Conservation (phyloP, 2,329 filamentous ascomycete species). For the Ophiostoma pallidulum region DNA sequence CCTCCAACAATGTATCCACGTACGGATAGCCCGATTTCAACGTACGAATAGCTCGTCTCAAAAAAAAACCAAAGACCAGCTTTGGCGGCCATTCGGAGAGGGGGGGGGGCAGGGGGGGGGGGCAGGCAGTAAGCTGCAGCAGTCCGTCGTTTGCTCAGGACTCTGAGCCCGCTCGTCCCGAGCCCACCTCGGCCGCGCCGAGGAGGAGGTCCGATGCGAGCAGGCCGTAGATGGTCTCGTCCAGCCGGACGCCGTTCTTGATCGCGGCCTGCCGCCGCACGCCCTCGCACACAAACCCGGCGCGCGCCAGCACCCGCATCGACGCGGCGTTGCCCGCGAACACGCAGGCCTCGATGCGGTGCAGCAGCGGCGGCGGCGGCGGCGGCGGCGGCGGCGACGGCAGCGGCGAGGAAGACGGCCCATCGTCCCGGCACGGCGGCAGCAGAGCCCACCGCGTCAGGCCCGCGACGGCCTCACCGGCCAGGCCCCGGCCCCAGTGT, state of each 20-base stretch:
- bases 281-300: slow-evolving; percentile 37
- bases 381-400: slow-evolving; percentile 32
- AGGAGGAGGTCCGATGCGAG: slow-evolving; percentile 11
- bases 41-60: too few relatives aligned
- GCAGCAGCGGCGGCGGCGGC: slow-evolving; percentile 20
- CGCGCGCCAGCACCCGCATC: slow-evolving; percentile 31
- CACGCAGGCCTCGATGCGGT: slow-evolving; percentile 32
- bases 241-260: slow-evolving; percentile 33
- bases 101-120: too few relatives aligned
- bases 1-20: too few relatives aligned
- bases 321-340: slow-evolving; percentile 34
- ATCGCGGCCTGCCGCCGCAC: slow-evolving; percentile 29
- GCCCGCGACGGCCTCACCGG: slow-evolving; percentile 29
- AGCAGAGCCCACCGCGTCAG: slow-evolving; percentile 36
- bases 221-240: slow-evolving; percentile 30
- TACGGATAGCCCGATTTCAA: too few relatives aligned
- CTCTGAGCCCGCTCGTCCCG: too few relatives aligned
- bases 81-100: too few relatives aligned
- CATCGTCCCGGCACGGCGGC: not conserved
- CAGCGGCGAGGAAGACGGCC: too few relatives aligned
- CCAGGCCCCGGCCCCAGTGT: slow-evolving; percentile 38
- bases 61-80: too few relatives aligned
- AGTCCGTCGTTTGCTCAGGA: not conserved
- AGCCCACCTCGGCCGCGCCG: too few relatives aligned
- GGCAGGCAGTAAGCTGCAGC: too few relatives aligned